Percentiles rank a stretch among this genome's conserved stretches.
Conservation (phyloP, 176 grass and related monocot species). For the Oryza meyeriana region DNA sequence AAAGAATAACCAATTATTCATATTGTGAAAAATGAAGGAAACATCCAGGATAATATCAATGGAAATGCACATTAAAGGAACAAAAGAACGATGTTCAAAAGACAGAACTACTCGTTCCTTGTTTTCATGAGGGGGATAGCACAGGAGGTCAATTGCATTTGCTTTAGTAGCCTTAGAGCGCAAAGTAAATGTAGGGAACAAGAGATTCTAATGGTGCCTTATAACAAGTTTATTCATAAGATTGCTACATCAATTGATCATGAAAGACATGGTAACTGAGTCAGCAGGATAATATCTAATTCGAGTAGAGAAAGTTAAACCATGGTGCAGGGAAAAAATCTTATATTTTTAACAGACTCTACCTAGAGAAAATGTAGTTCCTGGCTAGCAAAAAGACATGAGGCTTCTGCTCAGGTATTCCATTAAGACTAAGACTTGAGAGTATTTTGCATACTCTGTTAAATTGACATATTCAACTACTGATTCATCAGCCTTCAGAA, state of each 20-base stretch:
- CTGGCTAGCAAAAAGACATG: no score
- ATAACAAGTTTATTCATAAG: background rate
- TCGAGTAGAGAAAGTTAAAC: background rate
- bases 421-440: background rate
- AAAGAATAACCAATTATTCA: background rate
- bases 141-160: background rate
- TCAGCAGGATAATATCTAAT: background rate
- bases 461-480: slow-evolving; percentile 1
- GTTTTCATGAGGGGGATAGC: no score
- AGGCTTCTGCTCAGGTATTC: background rate
- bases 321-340: background rate
- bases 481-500: background rate
- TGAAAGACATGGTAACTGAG: background rate
- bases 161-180: background rate
- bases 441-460: background rate
- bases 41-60: no score
- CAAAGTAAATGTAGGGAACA: background rate
- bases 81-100: no score
- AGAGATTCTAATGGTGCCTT: background rate
- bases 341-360: background rate
- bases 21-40: no score
- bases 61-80: no score
- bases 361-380: background rate
- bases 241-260: background rate
- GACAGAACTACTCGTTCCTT: no score